Conservation (phyloP, 805 yeast species). For the Yamadazyma paraphyllophila region DNA sequence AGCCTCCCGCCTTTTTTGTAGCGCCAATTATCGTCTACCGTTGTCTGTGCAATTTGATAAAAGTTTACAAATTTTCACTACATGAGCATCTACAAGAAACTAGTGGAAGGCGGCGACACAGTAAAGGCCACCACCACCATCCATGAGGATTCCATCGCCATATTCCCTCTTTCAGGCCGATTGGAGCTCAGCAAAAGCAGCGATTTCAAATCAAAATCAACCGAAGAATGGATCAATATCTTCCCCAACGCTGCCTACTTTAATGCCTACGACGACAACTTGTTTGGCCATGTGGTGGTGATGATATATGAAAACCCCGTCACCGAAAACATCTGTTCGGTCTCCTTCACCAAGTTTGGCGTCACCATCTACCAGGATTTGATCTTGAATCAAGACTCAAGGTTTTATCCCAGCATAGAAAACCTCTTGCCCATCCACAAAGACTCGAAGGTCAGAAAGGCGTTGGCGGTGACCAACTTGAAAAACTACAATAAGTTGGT, state of each 20-base stretch:
- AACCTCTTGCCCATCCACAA: slow-evolving; percentile 53
- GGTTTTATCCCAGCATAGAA: slow-evolving; percentile 76
- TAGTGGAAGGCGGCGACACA: slow-evolving; percentile 22
- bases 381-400: slow-evolving; percentile 56
- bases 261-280: slow-evolving; percentile 50
- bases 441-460: slow-evolving; percentile 61
- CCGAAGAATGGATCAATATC: slow-evolving; percentile 36
- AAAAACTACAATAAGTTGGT: slow-evolving; percentile 63
- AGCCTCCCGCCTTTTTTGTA: neutral
- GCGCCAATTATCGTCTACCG: neutral
- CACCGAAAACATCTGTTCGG: slow-evolving; percentile 48
- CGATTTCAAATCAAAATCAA: slow-evolving; percentile 10
- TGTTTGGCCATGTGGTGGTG: slow-evolving; percentile 46
- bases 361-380: slow-evolving; percentile 56
- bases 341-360: slow-evolving; percentile 66
- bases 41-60: neutral
- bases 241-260: slow-evolving; percentile 53
- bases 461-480: slow-evolving; percentile 72
- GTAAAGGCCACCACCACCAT: neutral
- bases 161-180: slow-evolving; percentile 27
- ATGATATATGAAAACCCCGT: slow-evolving; percentile 50
- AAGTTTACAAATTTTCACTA: neutral
- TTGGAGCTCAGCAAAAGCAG: slow-evolving; percentile 17
- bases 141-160: slow-evolving; percentile 12
- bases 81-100: slow-evolving; percentile 39